These are phyloP conservation scores for Rutidosis leptorrhynchoides DNA, from an alignment of 129 eudicot species.

Conservation along the genomic window DNA sequence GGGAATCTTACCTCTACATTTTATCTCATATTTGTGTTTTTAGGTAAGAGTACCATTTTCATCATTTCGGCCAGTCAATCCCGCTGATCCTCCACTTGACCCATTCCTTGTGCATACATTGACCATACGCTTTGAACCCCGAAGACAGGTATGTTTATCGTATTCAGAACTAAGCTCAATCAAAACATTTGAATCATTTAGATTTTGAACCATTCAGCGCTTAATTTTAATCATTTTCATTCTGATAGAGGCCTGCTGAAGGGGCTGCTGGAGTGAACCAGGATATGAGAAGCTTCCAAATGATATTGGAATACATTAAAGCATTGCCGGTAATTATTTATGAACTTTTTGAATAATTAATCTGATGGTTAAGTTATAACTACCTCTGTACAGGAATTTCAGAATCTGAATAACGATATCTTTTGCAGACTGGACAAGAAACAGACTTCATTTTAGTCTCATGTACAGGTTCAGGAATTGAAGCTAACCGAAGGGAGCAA, in stretches of 20 bases:
- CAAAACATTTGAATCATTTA: too few species aligned
- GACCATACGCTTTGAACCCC: constrained; percentile 92
- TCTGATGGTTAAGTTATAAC: too few species aligned
- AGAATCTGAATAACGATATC: constrained; percentile 11
- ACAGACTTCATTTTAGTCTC: constrained; percentile 93
- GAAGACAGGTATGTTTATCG: constrained; percentile 82
- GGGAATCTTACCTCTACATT: constrained; percentile 21
- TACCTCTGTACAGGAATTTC: too few species aligned
- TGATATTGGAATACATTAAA: constrained; percentile 85
- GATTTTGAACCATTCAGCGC: too few species aligned
- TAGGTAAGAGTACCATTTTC: constrained; percentile 96
- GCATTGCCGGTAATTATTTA: constrained; percentile 79
- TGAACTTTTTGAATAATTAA: not conserved
- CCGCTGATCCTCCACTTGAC: constrained; percentile 92
- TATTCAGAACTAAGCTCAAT: too few species aligned
- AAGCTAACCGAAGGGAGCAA: constrained; percentile 75
- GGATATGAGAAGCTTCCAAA: constrained; percentile 86
- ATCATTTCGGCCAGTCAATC: constrained; percentile 83
- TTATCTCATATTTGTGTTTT: constrained; percentile 31
- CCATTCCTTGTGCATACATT: constrained; percentile 95
- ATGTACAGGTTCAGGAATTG: constrained; percentile 96
- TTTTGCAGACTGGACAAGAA: constrained; percentile 96
- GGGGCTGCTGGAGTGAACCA: constrained; percentile 60
- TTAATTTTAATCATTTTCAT: constrained; percentile 4
- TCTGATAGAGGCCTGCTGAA: constrained; percentile 64